A percentile compares a stretch with the other conserved stretches of the same genome.
Conservation (phyloP, 148 eudicot genomes). For the Chenopodium quinoa region DNA sequence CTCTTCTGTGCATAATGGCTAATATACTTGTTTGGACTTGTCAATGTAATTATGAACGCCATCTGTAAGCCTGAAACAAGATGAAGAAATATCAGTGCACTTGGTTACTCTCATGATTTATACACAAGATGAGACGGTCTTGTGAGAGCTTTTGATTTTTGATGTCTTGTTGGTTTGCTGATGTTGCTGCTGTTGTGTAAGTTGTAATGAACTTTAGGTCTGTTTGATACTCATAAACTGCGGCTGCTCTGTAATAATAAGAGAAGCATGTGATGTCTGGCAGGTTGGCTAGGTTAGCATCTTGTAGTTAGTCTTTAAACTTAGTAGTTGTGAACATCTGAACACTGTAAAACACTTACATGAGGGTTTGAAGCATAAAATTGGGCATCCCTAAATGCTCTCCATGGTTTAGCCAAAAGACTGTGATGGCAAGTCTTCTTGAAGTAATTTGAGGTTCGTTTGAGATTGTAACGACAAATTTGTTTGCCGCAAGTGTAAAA, state of each 20-base stretch:
- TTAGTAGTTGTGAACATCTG: neutral
- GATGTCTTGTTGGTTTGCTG: neutral
- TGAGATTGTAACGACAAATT: neutral
- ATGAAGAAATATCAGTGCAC: neutral
- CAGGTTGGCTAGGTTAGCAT: neutral
- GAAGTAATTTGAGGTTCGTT: neutral
- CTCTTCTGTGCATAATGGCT: neutral
- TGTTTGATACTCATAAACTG: neutral
- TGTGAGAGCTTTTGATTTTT: neutral
- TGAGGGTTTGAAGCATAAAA: neutral
- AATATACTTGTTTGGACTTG: neutral
- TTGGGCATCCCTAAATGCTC: neutral
- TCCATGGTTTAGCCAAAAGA: neutral
- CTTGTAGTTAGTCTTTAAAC: neutral
- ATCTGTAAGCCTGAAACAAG: neutral
- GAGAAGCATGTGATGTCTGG: neutral
- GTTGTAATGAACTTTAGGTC: neutral
- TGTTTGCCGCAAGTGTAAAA: neutral
- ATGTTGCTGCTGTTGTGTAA: neutral
- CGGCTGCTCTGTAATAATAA: neutral
- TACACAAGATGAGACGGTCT: neutral
- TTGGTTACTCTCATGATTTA: neutral
- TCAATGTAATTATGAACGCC: neutral
- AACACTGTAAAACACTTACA: neutral
- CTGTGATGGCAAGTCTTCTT: neutral